Percentiles rank a stretch among this genome's conserved stretches.
phyloP scores from a whole-genome alignment of 495 filamentous ascomycete species.

The Entonaema liquescens region DNA sequence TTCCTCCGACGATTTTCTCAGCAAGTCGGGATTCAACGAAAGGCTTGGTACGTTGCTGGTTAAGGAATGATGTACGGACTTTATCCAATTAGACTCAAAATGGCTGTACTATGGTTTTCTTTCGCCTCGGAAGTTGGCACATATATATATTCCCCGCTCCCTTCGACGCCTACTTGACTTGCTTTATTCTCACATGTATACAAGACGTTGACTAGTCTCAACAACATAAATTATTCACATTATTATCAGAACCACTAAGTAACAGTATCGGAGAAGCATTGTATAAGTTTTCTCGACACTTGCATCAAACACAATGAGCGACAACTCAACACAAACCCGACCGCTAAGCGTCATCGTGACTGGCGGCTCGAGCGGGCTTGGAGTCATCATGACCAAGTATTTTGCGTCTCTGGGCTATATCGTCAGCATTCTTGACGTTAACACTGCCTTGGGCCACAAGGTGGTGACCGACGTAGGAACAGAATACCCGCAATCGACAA shows the following conservation, averaged over 20 bases:
- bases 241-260: not conserved
- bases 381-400: conserved; percentile 57
- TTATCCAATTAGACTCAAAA: not conserved
- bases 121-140: not conserved
- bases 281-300: not conserved
- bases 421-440: conserved; percentile 64
- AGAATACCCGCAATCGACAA: conserved; percentile 48
- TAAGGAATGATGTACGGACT: not conserved
- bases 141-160: not conserved
- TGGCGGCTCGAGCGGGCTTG: conserved; percentile 65
- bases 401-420: conserved; percentile 56
- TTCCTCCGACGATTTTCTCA: not conserved
- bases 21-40: not conserved
- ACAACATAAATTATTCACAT: not conserved
- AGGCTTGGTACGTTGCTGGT: not conserved
- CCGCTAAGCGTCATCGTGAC: conserved; percentile 48
- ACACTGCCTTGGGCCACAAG: conserved; percentile 43
- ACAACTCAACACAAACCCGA: conserved; percentile 13
- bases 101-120: not conserved
- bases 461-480: conserved; percentile 46
- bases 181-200: not conserved
- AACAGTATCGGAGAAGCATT: not conserved
- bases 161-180: not conserved
- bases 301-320: conserved; percentile 16
- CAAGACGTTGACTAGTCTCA: not conserved